Evolutionary conservation across 2,329 filamentous ascomycete species (phyloP).

Genomic region (Cercospora sp.): DNA sequence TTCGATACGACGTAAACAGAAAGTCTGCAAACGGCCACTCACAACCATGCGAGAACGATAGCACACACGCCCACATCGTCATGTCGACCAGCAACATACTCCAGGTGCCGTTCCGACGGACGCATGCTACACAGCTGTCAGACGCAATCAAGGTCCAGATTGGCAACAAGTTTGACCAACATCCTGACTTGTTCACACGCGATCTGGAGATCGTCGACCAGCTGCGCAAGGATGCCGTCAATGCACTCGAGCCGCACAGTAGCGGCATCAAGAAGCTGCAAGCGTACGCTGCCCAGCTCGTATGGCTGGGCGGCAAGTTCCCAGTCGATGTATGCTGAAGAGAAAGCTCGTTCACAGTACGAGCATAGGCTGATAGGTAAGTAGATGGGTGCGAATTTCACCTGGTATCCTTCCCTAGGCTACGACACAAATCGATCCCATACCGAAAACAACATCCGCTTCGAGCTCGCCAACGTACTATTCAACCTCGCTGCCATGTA

Average conservation of each 20-base stretch:
- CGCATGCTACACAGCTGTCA: constrained; percentile 74
- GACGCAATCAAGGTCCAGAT: constrained; percentile 91
- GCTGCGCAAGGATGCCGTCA: constrained; percentile 80
- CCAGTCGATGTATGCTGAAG: constrained; percentile 73
- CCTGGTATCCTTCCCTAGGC: constrained; percentile 91
- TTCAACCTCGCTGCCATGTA: constrained; percentile 94
- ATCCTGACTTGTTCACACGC: constrained; percentile 91
- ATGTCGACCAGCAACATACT: constrained; percentile 59
- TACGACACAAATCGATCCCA: constrained; percentile 51
- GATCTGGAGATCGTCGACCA: constrained; percentile 86
- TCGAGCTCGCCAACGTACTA: constrained; percentile 88
- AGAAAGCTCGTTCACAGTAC: constrained; percentile 2
- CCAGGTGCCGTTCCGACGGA: constrained; percentile 83
- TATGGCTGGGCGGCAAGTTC: constrained; percentile 93
- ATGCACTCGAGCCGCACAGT: constrained; percentile 81
- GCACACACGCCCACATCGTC: constrained; percentile 1
- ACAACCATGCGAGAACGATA: constrained; percentile 3
- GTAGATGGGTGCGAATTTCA: constrained; percentile 89
- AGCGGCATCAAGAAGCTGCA: constrained; percentile 88
- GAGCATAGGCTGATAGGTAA: constrained; percentile 21
- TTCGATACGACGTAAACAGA: not conserved
- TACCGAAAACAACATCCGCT: constrained; percentile 63
- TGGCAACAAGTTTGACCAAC: constrained; percentile 96
- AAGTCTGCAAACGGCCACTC: not conserved
- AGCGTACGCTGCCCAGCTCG: constrained; percentile 85